A percentile compares a stretch with the other conserved stretches of the same genome.
These are phyloP conservation scores for Cryphonectria parasitica DNA, from an alignment of 2,329 filamentous ascomycete species.

Conservation along the genomic window DNA sequence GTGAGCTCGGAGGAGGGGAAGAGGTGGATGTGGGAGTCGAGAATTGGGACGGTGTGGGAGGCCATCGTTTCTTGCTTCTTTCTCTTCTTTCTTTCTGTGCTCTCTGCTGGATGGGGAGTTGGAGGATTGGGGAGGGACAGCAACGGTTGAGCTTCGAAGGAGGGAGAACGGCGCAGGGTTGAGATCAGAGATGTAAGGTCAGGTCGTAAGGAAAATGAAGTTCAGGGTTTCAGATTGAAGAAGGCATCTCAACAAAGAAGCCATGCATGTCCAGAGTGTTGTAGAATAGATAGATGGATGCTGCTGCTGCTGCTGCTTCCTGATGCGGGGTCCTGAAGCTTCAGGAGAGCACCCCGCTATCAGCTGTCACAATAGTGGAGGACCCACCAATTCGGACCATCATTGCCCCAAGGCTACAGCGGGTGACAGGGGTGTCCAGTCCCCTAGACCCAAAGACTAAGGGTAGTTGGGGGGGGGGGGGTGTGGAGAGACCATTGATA, in stretches of 20 bases:
- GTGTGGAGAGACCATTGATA: too few relatives aligned
- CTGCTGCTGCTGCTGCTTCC: not conserved
- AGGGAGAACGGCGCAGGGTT: not conserved
- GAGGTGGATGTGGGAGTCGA: constrained; percentile 93
- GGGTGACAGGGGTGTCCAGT: not conserved
- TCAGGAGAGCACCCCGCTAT: constrained; percentile 22
- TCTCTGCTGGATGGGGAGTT: too few relatives aligned
- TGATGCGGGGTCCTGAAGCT: constrained; percentile 19
- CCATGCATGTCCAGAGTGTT: too few relatives aligned
- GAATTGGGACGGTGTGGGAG: constrained; percentile 56
- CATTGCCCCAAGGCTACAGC: constrained; percentile 13
- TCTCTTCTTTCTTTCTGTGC: not conserved
- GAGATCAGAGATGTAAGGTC: not conserved
- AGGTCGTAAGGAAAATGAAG: not conserved
- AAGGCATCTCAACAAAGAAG: too few relatives aligned
- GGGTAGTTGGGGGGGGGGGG: too few relatives aligned
- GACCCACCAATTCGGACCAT: constrained; percentile 22
- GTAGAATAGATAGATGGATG: too few relatives aligned
- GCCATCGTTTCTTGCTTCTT: constrained; percentile 11
- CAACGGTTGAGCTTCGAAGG: not conserved
- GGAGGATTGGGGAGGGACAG: not conserved
- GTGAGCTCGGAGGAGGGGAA: constrained; percentile 71
- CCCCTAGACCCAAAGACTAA: not conserved
- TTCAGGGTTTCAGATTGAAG: too few relatives aligned
- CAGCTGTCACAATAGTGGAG: not conserved